These are phyloP conservation scores for Sporisorium iseilematis-ciliati DNA, from an alignment of 1,284 basidiomycete species.

Conservation along the genomic window DNA sequence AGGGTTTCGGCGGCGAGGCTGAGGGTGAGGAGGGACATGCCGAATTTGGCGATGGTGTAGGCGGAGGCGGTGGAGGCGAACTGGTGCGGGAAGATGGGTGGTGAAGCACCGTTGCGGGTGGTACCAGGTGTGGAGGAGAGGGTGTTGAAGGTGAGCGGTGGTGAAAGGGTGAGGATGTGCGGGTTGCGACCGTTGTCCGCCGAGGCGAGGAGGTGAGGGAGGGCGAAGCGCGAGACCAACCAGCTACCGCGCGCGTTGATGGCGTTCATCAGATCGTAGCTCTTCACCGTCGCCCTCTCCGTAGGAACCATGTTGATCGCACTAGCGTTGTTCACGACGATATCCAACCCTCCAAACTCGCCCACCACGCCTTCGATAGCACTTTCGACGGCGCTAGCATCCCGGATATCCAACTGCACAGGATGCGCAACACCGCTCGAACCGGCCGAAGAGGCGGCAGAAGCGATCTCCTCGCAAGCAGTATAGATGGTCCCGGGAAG, in stretches of 20 bases:
- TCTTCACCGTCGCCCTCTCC: constrained; percentile 51
- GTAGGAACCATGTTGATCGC: constrained; percentile 66
- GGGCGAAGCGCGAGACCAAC: constrained; percentile 61
- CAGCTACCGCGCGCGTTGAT: constrained; percentile 67
- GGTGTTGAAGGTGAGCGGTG: constrained; percentile 57
- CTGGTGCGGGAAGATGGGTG: constrained; percentile 45
- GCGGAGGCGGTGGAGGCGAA: constrained; percentile 44
- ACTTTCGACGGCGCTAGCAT: constrained; percentile 54
- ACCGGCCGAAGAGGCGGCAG: constrained; percentile 33
- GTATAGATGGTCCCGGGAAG: constrained; percentile 69
- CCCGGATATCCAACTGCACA: constrained; percentile 67
- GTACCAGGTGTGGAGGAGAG: constrained; percentile 49
- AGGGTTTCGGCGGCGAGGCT: constrained; percentile 63
- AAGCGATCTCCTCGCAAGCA: constrained; percentile 64
- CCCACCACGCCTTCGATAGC: constrained; percentile 51
- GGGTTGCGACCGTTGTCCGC: constrained; percentile 53
- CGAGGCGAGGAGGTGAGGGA: constrained; percentile 62
- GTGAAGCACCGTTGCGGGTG: not conserved
- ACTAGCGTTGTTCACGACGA: constrained; percentile 68
- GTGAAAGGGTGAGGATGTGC: constrained; percentile 67
- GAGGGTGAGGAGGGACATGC: constrained; percentile 64
- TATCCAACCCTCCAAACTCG: constrained; percentile 65
- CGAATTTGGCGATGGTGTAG: constrained; percentile 67
- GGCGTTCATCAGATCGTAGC: constrained; percentile 48
- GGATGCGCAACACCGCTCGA: constrained; percentile 51